Evolutionary conservation across 257 asterid genomes (phyloP), one percentile per base, ranked within the genome.

Genomic region (Scutellaria galericulata): DNA sequence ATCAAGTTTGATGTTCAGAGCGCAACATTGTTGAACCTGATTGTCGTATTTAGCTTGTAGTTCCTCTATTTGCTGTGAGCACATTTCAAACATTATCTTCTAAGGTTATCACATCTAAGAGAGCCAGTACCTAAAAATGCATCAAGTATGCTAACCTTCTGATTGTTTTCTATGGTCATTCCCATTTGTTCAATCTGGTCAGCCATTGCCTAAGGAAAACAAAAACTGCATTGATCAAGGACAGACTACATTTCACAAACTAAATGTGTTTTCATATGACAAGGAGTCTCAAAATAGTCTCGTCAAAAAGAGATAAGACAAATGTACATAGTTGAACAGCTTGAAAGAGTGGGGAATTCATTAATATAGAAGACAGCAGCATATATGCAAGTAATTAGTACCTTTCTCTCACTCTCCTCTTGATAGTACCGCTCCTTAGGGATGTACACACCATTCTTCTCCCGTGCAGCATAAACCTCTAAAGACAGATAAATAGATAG

Each of bases 401-500:
- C 96, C 96, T 90, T 90, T 68, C 84, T 81, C 81, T 92, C 98
- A 71, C 74, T 80, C 85, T 92, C 98, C 75, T 92, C 98, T 74
- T 86, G 94, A 79, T 79, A 80, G 68, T 92, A 88, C 18, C 96
- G 87, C 11, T 92, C 96, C 70, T 86, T 92, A 42, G 98, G 98
- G 45, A 92, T 88, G 81, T 92, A 92, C 27, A 92, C 94, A 15
- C 98, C 98, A 67, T 78, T 86, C 78, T 90, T 92, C 83, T 92
- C 96, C 64, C 98, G 85, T 41, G 96, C 86, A 64, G 98, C 98
- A 82, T 86, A 87, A 50, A 92, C 94, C 90, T 92, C 98, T 92
- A 15, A 22, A 18, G 52, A n/a, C 4, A 31, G 52, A 8, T 61
- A 40, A 45, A 58, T 12, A 11, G 64, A 58, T n/a, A 15, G 24